Conservation (phyloP, 768 basidiomycete species). For the Termitomyces sp. region DNA sequence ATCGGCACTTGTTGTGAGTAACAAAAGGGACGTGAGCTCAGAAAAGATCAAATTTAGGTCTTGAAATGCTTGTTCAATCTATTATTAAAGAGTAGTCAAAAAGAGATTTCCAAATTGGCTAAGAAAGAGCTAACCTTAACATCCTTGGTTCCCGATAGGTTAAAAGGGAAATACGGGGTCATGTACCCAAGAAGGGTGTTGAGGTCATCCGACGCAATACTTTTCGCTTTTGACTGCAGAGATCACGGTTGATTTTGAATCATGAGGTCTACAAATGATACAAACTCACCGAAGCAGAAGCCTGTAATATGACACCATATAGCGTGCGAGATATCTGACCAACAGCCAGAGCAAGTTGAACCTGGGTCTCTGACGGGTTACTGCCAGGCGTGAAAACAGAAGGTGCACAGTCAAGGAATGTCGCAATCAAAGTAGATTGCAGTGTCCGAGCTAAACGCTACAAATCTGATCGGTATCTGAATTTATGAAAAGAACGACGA, state of each 20-base stretch:
- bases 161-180: conserved; percentile 82
- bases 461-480: neutral
- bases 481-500: neutral
- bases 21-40: conserved; percentile 63
- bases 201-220: conserved; percentile 40
- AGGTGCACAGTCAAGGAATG: conserved; percentile 86
- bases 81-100: conserved; percentile 7
- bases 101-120: neutral
- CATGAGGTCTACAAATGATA: neutral
- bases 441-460: conserved; percentile 70
- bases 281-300: conserved; percentile 29
- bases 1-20: conserved; percentile 30
- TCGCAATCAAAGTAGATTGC: conserved; percentile 74
- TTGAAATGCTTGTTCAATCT: conserved; percentile 66
- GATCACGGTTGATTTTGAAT: conserved; percentile 5
- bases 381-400: conserved; percentile 67
- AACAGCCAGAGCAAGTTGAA: conserved; percentile 53
- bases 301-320: conserved; percentile 52
- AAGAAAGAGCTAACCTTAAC: conserved; percentile 40
- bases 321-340: conserved; percentile 52
- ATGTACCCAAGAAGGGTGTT: conserved; percentile 64
- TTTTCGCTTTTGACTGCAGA: conserved; percentile 17
- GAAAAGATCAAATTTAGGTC: conserved; percentile 74
- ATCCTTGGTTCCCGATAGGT: conserved; percentile 39
- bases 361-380: conserved; percentile 53